These are phyloP conservation scores for Cenchrus fungigraminus DNA, from an alignment of 176 grass and related monocot genomes.

Conservation along the genomic window DNA sequence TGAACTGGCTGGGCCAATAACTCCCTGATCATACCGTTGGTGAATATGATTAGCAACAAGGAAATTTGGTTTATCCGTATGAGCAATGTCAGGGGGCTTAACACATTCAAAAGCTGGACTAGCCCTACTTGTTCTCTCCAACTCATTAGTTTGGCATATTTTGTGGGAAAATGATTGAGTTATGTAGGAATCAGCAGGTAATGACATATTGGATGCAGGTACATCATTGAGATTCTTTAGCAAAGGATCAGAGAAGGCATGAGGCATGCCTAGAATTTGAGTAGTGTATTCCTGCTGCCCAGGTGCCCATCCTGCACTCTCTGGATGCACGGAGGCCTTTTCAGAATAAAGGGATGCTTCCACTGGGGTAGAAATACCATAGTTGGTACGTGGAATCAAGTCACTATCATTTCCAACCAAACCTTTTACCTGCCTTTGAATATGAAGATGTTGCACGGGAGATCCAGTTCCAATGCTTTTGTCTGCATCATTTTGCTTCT, in stretches of 20 bases:
- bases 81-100: slow-evolving; percentile 42
- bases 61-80: slow-evolving; percentile 36
- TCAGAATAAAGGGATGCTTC: slow-evolving; percentile 60
- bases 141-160: slow-evolving; percentile 41
- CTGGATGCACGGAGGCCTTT: slow-evolving; percentile 36
- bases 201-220: slow-evolving; percentile 52
- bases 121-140: slow-evolving; percentile 43
- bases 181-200: slow-evolving; percentile 41
- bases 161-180: slow-evolving; percentile 55
- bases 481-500: slow-evolving; percentile 36
- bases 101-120: slow-evolving; percentile 34
- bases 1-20: slow-evolving; percentile 25
- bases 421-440: slow-evolving; percentile 48
- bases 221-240: slow-evolving; percentile 40
- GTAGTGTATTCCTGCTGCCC: slow-evolving; percentile 38
- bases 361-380: slow-evolving; percentile 43
- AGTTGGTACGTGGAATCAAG: slow-evolving; percentile 40
- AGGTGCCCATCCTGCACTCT: slow-evolving; percentile 33
- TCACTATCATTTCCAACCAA: slow-evolving; percentile 48
- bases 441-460: slow-evolving; percentile 30
- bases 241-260: slow-evolving; percentile 74
- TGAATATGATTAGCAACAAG: slow-evolving; percentile 39
- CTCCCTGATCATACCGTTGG: slow-evolving; percentile 22
- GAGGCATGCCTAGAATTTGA: slow-evolving; percentile 55
- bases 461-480: slow-evolving; percentile 21